Conservation (phyloP, 441 rosid genomes). For the Eutrema salsugineum region DNA sequence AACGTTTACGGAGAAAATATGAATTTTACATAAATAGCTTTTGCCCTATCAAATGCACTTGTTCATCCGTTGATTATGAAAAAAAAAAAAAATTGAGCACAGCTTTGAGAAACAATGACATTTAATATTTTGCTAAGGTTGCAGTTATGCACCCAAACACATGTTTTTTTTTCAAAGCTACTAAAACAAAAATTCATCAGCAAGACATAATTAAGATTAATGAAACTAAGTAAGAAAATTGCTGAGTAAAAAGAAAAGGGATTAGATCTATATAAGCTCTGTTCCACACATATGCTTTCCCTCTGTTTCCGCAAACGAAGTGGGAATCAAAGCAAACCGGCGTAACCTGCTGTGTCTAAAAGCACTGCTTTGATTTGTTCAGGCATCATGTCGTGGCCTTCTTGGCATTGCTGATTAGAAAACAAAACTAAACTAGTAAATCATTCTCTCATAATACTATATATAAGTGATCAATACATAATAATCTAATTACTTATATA, state of each 20-base stretch:
- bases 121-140: background rate
- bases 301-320: background rate
- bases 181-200: background rate
- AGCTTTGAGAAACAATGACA: background rate
- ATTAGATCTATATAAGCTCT: background rate
- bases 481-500: background rate
- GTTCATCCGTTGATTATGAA: too few species aligned
- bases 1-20: too few species aligned
- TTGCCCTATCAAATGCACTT: too few species aligned
- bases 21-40: too few species aligned
- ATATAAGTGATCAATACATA: background rate
- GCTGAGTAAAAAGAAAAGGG: background rate
- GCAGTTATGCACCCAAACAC: background rate
- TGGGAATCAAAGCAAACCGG: constrained; percentile 38
- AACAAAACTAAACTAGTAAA: background rate
- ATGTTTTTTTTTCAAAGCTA: background rate
- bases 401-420: constrained; percentile 51
- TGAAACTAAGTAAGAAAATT: background rate
- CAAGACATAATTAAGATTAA: background rate
- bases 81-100: too few species aligned
- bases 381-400: constrained; percentile 50
- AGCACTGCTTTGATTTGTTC: constrained; percentile 75
- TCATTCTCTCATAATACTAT: background rate
- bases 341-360: constrained; percentile 66
- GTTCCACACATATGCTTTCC: constrained; percentile 11